Conservation (phyloP, 2,329 filamentous ascomycete genomes). For the Diplodia sapinea region DNA sequence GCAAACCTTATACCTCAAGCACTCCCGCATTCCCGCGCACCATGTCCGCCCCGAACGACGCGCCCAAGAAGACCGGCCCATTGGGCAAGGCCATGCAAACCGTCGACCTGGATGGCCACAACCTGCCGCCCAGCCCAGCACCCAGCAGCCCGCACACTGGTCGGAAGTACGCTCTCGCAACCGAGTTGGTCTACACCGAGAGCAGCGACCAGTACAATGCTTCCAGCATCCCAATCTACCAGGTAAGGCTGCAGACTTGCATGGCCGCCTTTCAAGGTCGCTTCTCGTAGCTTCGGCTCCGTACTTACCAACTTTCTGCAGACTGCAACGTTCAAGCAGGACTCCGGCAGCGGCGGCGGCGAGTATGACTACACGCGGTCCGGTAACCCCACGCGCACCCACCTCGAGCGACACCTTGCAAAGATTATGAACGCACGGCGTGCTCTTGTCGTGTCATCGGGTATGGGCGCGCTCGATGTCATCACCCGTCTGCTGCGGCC, state of each 20-base stretch:
- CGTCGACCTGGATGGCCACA: slow-evolving; percentile 48
- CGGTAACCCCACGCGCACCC: slow-evolving; percentile 93
- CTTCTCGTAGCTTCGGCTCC: neutral
- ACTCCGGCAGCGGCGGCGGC: slow-evolving; percentile 76
- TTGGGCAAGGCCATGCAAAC: slow-evolving; percentile 50
- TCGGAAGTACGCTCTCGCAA: slow-evolving; percentile 89
- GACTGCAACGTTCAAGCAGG: slow-evolving; percentile 97
- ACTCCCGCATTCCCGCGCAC: slow-evolving; percentile 5
- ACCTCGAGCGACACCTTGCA: slow-evolving; percentile 93
- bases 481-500: slow-evolving; percentile 89
- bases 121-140: slow-evolving; percentile 70
- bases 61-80: slow-evolving; percentile 28
- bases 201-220: slow-evolving; percentile 96
- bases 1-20: neutral
- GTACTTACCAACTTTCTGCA: slow-evolving; percentile 39
- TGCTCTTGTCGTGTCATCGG: slow-evolving; percentile 90
- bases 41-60: slow-evolving; percentile 27
- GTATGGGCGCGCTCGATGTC: slow-evolving; percentile 96
- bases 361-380: slow-evolving; percentile 99
- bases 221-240: slow-evolving; percentile 96
- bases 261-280: neutral
- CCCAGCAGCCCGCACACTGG: slow-evolving; percentile 88
- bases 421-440: slow-evolving; percentile 98
- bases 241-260: slow-evolving; percentile 56
- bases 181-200: slow-evolving; percentile 95